Evolutionary conservation across 1,284 basidiomycete genomes (phyloP), one percentile per base, ranked within the genome.

Genomic region (Malassezia restricta): DNA sequence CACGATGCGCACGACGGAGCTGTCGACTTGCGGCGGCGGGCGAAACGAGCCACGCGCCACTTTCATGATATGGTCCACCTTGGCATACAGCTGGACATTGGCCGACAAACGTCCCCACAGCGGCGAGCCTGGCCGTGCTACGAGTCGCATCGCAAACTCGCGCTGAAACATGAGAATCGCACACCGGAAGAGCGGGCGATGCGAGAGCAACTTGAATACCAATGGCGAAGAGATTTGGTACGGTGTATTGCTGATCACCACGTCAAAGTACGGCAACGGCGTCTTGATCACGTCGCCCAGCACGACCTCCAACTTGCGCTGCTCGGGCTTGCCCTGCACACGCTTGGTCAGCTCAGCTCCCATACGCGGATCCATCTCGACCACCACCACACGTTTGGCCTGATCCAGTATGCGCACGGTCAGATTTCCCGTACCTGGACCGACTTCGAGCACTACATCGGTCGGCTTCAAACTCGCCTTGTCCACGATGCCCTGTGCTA

Each of bases 111-210:
- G 61, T 49, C 90, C 95, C 94, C 94, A 99, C 6, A 95, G 77
- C 27, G 83, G 78, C 8, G 86, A 84, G 2, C 83, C 84, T 0
- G 94, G 89, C 28, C 82, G 79, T 3, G 92, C 94, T 39, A 89
- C 83, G 11, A 99, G 81, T 1, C 94, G 85, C 54, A 92, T 79
- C 0, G 94, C 92, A 69, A 98, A 98, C 74, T 98, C 92, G 51
- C 90, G 85, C 76, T 98, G 92, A 77, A 98, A 98, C 92, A 98
- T 98, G 77, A 98, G 86, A 59, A 98, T 90, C 28, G 89, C 88
- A 58, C 86, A 83, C 31, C 92, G 86, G 74, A 87, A 90, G 44
- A 95, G 79, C 0, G 92, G 92, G 7, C 92, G 85, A 68, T 96
- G 90, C 2, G 92, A 95, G 49, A 98, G 83, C 32, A 98, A 81